Evolutionary conservation across 805 yeast genomes (phyloP).

Genomic region (Candida jianshihensis): DNA sequence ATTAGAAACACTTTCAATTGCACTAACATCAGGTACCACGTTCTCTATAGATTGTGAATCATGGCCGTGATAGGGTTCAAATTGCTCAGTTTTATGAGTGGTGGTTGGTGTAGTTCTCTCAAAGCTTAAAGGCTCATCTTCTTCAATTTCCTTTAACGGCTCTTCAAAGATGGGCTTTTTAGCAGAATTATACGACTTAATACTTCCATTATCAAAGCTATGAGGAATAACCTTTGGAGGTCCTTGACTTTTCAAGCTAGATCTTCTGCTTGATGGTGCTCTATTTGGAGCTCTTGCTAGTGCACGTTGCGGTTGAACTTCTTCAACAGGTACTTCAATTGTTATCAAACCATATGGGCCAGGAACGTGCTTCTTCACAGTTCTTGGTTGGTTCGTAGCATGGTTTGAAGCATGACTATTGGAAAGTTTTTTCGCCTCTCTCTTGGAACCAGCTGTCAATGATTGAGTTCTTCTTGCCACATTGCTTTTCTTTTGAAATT

Average conservation of each 20-base stretch:
- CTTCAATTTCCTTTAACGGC: slow-evolving; percentile 16
- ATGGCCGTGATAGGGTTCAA: too few relatives aligned
- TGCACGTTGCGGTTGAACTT: slow-evolving; percentile 15
- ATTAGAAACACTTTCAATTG: too few relatives aligned
- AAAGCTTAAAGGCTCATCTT: slow-evolving; percentile 11
- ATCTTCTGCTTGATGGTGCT: too few relatives aligned
- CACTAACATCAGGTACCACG: too few relatives aligned
- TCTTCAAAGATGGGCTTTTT: slow-evolving; percentile 14
- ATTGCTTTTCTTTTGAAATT: slow-evolving; percentile 12
- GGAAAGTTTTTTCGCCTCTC: background rate
- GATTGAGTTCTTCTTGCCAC: slow-evolving; percentile 15
- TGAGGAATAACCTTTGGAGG: background rate
- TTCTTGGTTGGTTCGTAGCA: background rate
- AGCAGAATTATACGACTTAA: slow-evolving; percentile 9
- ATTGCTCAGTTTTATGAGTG: too few relatives aligned
- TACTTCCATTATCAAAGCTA: slow-evolving; percentile 6
- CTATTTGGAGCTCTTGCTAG: too few relatives aligned
- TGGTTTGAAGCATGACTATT: too few relatives aligned
- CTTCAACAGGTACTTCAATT: slow-evolving; percentile 55
- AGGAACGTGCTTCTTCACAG: slow-evolving; percentile 37
- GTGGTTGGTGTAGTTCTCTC: too few relatives aligned
- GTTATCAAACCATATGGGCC: slow-evolving; percentile 65
- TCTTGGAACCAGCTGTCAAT: slow-evolving; percentile 4
- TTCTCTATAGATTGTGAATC: too few relatives aligned
- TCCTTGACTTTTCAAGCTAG: slow-evolving; percentile 2